A percentile compares a stretch with the other conserved stretches of the same genome.
phyloP scores from a whole-genome alignment of 2,329 filamentous ascomycete genomes.

The Monosporascus ibericus region DNA sequence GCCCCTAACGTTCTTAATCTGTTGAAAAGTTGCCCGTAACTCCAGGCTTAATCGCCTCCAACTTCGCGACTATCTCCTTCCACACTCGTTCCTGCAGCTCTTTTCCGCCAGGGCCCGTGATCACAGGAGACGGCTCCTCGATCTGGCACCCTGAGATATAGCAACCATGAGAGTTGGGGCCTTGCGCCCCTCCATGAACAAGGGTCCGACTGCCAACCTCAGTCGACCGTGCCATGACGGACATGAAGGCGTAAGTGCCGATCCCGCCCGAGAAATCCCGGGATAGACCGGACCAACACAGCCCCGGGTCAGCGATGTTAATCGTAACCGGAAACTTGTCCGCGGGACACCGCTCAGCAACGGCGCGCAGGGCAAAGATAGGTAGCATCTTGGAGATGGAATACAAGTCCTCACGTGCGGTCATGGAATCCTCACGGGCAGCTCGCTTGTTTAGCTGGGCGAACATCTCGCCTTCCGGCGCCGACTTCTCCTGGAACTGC shows the following conservation, averaged over 20 bases:
- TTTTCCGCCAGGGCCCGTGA: constrained; percentile 32
- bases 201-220: constrained; percentile 43
- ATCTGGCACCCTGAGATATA: constrained; percentile 33
- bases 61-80: constrained; percentile 33
- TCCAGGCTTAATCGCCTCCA: constrained; percentile 36
- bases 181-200: constrained; percentile 29
- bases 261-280: constrained; percentile 25
- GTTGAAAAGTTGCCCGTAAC: constrained; percentile 7
- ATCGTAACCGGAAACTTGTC: constrained; percentile 33
- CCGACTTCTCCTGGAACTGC: constrained; percentile 20
- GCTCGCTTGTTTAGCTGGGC: constrained; percentile 19
- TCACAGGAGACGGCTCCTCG: constrained; percentile 28
- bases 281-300: constrained; percentile 41
- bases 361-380: constrained; percentile 18
- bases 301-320: constrained; percentile 46
- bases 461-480: constrained; percentile 23
- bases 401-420: constrained; percentile 14
- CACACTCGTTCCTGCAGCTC: constrained; percentile 33
- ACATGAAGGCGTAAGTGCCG: constrained; percentile 20
- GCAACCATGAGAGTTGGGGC: constrained; percentile 37
- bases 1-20: too few relatives aligned
- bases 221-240: constrained; percentile 33
- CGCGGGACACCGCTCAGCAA: constrained; percentile 10
- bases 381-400: constrained; percentile 25
- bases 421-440: neutral